A percentile compares a stretch with the other conserved stretches of the same genome.
Evolutionary conservation across 257 asterid species (phyloP).

Genomic region (Nicotiana tomentosiformis): DNA sequence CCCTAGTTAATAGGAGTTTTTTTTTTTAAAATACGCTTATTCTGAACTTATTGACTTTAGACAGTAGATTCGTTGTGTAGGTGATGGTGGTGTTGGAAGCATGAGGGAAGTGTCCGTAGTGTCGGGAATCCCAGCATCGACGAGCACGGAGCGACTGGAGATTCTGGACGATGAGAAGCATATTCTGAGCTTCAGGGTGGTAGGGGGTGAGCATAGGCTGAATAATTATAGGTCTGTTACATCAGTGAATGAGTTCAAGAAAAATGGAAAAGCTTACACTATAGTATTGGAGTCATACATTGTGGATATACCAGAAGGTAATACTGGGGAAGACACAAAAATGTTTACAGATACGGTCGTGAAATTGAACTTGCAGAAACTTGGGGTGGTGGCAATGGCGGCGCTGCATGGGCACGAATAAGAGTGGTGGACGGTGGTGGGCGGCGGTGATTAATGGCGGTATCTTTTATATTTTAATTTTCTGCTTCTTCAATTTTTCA

Average conservation of each 20-base stretch:
- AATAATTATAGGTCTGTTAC: constrained; percentile 76
- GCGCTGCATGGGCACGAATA: constrained; percentile 35
- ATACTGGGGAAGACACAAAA: constrained; percentile 75
- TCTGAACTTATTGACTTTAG: not conserved
- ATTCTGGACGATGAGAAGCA: constrained; percentile 65
- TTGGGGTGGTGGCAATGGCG: constrained; percentile 60
- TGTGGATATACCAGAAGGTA: constrained; percentile 86
- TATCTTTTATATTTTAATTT: not conserved
- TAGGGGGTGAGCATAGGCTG: constrained; percentile 87
- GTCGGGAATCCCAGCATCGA: constrained; percentile 87
- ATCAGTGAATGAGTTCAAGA: constrained; percentile 52
- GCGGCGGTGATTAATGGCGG: not conserved
- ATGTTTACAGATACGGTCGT: constrained; percentile 90
- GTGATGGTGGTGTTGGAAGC: constrained; percentile 85
- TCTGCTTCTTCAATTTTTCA: not conserved
- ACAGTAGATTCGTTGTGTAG: constrained; percentile 7
- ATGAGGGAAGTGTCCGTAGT: constrained; percentile 80
- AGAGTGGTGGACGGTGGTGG: not conserved
- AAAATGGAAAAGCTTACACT: constrained; percentile 34
- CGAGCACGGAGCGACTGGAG: constrained; percentile 85
- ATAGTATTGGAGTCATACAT: constrained; percentile 75
- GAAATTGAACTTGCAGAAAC: constrained; percentile 77
- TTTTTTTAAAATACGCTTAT: no score
- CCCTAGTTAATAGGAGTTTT: no score
- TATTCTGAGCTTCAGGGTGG: constrained; percentile 68